Conservation (phyloP, 2,329 filamentous ascomycete species). For the Clonostachys solani region DNA sequence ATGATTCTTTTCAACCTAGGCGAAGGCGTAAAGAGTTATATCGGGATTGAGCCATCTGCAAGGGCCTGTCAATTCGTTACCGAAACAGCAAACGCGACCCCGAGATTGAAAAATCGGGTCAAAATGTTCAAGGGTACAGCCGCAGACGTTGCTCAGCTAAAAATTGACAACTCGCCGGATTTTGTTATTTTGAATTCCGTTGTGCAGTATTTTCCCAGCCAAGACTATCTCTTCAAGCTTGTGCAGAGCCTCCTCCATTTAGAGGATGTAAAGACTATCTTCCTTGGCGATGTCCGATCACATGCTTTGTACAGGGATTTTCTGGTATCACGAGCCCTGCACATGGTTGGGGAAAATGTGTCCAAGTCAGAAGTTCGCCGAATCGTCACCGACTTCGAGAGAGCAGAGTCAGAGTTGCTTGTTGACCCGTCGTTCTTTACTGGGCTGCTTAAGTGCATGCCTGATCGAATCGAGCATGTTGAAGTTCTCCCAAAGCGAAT, state of each 20-base stretch:
- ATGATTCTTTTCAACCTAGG: conserved; percentile 23
- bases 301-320: neutral
- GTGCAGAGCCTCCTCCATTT: conserved; percentile 1
- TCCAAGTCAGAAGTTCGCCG: neutral
- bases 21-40: conserved; percentile 9
- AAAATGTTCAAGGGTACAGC: conserved; percentile 12
- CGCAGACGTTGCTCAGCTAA: conserved; percentile 5
- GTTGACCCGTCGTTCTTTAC: conserved; percentile 17
- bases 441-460: conserved; percentile 1
- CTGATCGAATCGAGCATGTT: conserved; percentile 10
- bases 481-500: conserved; percentile 15
- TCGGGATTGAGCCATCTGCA: conserved; percentile 18
- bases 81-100: conserved; percentile 5
- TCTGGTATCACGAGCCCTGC: neutral
- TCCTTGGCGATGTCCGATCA: conserved; percentile 11
- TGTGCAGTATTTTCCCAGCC: conserved; percentile 3
- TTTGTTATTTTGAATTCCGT: conserved; percentile 12
- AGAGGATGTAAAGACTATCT: conserved; percentile 3
- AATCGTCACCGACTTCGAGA: conserved; percentile 2
- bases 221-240: conserved; percentile 2
- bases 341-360: neutral
- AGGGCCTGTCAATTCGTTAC: conserved; percentile 12
- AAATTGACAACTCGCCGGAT: neutral
- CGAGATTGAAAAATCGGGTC: conserved; percentile 4
- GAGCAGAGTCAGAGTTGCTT: conserved; percentile 11